phyloP scores from a whole-genome alignment of 306 rosid species.

The Senna siamea region DNA sequence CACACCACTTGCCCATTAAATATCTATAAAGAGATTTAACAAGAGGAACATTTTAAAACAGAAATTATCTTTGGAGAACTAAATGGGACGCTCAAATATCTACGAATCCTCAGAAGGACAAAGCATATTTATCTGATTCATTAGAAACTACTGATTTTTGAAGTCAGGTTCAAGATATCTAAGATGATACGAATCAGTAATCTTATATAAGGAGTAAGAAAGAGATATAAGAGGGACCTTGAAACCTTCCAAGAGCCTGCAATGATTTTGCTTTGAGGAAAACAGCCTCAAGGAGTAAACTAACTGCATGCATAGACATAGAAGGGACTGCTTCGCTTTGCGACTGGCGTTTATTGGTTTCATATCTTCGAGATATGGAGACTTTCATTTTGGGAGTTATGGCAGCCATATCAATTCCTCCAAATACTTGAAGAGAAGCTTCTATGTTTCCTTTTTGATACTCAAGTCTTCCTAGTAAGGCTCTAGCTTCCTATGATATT shows the following conservation, averaged over 20 bases:
- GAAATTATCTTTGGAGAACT: no score
- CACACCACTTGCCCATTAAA: no score
- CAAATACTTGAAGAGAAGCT: constrained; percentile 95
- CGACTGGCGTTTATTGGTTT: constrained; percentile 55
- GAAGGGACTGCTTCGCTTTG: constrained; percentile 62
- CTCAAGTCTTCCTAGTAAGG: constrained; percentile 91
- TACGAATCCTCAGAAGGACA: not conserved
- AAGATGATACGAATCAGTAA: not conserved
- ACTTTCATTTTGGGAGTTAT: constrained; percentile 72
- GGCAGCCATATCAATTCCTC: constrained; percentile 85
- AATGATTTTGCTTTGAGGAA: constrained; percentile 84
- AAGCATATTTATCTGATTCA: not conserved
- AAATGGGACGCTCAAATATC: not conserved
- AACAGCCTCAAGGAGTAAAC: constrained; percentile 90
- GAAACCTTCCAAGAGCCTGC: constrained; percentile 79
- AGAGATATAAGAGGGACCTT: constrained; percentile 54
- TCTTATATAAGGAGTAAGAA: not conserved
- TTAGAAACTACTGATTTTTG: constrained; percentile 1
- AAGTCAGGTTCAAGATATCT: constrained; percentile 24
- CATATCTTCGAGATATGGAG: constrained; percentile 69
- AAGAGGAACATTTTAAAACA: no score
- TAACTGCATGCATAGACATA: constrained; percentile 90
- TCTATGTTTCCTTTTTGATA: constrained; percentile 83
- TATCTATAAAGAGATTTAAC: no score
- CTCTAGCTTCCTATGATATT: constrained; percentile 84